These are phyloP conservation scores for Colletotrichum sp. DNA, from an alignment of 2,329 filamentous ascomycete species.

Conservation along the genomic window DNA sequence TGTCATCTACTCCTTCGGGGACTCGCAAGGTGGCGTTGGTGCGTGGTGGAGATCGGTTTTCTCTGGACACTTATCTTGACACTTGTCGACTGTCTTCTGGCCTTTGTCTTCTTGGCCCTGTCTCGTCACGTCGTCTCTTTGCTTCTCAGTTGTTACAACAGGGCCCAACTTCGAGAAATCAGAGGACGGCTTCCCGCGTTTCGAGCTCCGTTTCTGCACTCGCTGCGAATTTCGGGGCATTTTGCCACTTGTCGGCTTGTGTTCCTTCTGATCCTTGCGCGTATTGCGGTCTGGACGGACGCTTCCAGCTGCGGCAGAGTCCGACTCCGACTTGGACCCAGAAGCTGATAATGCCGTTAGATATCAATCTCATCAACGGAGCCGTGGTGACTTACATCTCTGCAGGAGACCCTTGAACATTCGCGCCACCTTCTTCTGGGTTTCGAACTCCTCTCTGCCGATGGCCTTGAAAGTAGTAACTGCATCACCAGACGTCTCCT, in stretches of 20 bases:
- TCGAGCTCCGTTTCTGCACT: neutral
- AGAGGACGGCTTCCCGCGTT: neutral
- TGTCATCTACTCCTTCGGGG: neutral
- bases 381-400: neutral
- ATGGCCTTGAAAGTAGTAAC: neutral
- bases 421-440: neutral
- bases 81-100: conserved; percentile 20
- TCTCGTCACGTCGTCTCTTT: neutral
- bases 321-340: neutral
- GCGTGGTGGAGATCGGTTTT: neutral
- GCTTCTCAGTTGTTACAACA: conserved; percentile 26
- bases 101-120: conserved; percentile 27
- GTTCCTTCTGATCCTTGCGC: neutral
- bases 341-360: neutral
- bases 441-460: neutral
- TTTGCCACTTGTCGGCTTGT: neutral
- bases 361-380: neutral
- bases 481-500: neutral
- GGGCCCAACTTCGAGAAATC: neutral
- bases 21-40: neutral
- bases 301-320: neutral
- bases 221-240: neutral
- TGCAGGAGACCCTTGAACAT: neutral
- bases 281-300: neutral
- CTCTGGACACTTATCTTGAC: neutral